Evolutionary conservation across 257 asterid genomes (phyloP), one percentile per base, ranked within the genome.

Genomic region (Nicotiana otophora): DNA sequence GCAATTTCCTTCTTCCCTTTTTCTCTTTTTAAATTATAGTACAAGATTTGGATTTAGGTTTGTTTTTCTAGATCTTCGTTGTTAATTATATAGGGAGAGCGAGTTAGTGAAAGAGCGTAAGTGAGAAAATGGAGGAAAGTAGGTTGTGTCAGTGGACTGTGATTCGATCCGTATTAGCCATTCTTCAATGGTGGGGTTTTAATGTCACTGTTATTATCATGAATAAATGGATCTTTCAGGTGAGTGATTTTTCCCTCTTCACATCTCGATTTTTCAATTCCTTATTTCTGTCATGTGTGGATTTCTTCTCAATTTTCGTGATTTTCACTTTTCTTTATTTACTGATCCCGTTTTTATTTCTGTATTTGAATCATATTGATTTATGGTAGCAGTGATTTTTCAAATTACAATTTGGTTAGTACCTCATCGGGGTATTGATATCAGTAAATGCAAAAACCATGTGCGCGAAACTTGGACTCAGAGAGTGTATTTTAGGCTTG

Each of bases 221-320:
- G 91, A 88, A 88, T 77, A 88, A 88, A 60, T 88, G 91, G 91
- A 86, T 88, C 87, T 88, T 88, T 78, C 90, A 88, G 91, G 91
- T 86, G 8, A 6, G 36, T 60, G 51, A 2, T 70, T 5, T 57
- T 6, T 57, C 26, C 23, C 63, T 57, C 57, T 72, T 42, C 33
- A 46, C 60, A 20, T 72, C 6, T n/a, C 0, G n/a, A 2, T n/a
- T 60, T 7, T 19, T 60, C 65, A n/a, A 19, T 60, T 60, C 30
- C 15, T 60, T 53, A 11, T 11, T 60, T 60, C 1, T 60, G 11
- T 57, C 9, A 57, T 54, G n/a, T 5, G 4, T 58, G 26, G 26
- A 58, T 58, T 58, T 19, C 60, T 54, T 54, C 62, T 57, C 10
- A 1, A 16, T 2, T 57, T 55, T n/a, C 7, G 10, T 17, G 23